These are phyloP conservation scores for Sarocladium brachiariae DNA, from an alignment of 2,329 filamentous ascomycete genomes.

Conservation along the genomic window DNA sequence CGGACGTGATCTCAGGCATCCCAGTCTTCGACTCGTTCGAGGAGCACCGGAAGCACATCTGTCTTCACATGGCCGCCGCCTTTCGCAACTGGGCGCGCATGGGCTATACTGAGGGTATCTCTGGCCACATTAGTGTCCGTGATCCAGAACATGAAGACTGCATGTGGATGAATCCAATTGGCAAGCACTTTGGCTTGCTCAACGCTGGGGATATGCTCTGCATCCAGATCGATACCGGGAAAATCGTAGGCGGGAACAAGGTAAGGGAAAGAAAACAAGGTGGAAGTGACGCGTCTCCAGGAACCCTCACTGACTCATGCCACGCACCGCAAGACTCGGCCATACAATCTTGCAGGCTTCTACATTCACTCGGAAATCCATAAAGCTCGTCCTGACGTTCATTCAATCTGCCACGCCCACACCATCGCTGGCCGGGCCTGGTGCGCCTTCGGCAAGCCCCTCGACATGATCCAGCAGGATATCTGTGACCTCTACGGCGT, in stretches of 20 bases:
- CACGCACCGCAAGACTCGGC: slow-evolving; percentile 37
- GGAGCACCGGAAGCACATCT: slow-evolving; percentile 53
- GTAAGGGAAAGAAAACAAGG: too few species aligned
- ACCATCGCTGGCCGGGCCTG: slow-evolving; percentile 61
- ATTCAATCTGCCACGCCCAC: slow-evolving; percentile 64
- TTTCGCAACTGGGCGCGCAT: slow-evolving; percentile 32
- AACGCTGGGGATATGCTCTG: slow-evolving; percentile 63
- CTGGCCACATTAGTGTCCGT: slow-evolving; percentile 57
- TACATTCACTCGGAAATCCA: slow-evolving; percentile 64
- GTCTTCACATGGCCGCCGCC: slow-evolving; percentile 58
- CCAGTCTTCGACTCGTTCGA: slow-evolving; percentile 33
- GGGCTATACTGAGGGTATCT: slow-evolving; percentile 24
- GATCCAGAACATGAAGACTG: slow-evolving; percentile 55
- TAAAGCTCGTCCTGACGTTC: slow-evolving; percentile 57
- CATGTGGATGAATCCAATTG: slow-evolving; percentile 67
- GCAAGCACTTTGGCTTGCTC: slow-evolving; percentile 59
- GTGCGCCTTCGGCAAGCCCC: slow-evolving; percentile 54
- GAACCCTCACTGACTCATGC: too few species aligned
- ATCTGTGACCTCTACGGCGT: slow-evolving; percentile 58
- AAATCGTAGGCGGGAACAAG: slow-evolving; percentile 55
- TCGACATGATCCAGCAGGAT: slow-evolving; percentile 68
- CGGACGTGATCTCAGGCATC: slow-evolving; percentile 33
- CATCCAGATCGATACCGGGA: slow-evolving; percentile 49
- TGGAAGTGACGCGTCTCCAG: too few species aligned
- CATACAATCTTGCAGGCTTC: slow-evolving; percentile 62